Percentiles rank a stretch among this genome's conserved stretches.
Evolutionary conservation across 2,329 filamentous ascomycete species (phyloP).

Genomic region (Aspergillus novoparasiticus): DNA sequence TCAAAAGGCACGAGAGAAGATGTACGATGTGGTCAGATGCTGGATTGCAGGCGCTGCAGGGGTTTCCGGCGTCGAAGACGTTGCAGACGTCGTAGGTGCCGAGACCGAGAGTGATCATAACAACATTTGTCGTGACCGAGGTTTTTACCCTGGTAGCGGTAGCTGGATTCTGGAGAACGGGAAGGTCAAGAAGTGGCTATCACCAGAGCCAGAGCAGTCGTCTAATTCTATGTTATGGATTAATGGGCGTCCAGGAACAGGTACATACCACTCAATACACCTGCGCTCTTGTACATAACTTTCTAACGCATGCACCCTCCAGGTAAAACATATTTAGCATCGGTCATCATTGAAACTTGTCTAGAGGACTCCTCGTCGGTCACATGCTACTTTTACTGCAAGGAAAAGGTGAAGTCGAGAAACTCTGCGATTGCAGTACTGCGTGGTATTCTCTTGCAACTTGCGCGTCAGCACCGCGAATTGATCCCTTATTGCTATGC

Average conservation of each 20-base stretch:
- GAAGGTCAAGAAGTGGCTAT: neutral
- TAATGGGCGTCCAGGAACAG: neutral
- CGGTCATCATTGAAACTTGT: neutral
- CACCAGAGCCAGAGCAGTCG: neutral
- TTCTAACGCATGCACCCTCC: neutral
- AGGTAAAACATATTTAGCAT: neutral
- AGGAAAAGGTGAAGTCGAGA: conserved; percentile 1
- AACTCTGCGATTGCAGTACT: conserved; percentile 2
- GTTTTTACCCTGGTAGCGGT: neutral
- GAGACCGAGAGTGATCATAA: neutral
- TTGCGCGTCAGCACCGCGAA: neutral
- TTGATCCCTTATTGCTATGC: conserved; percentile 9
- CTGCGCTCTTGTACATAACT: neutral
- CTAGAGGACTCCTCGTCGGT: neutral
- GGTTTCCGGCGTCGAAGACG: neutral
- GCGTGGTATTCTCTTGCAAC: conserved; percentile 8
- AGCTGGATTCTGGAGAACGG: neutral
- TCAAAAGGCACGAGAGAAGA: neutral
- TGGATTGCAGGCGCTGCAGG: neutral
- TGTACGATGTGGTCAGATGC: neutral
- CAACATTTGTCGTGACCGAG: neutral
- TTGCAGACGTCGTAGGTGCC: neutral
- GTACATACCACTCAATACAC: neutral
- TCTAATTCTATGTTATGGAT: neutral
- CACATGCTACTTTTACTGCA: conserved; percentile 12